A percentile compares a stretch with the other conserved stretches of the same genome.
phyloP scores from a whole-genome alignment of 164 flowering plant species.

The Stephania japonica region DNA sequence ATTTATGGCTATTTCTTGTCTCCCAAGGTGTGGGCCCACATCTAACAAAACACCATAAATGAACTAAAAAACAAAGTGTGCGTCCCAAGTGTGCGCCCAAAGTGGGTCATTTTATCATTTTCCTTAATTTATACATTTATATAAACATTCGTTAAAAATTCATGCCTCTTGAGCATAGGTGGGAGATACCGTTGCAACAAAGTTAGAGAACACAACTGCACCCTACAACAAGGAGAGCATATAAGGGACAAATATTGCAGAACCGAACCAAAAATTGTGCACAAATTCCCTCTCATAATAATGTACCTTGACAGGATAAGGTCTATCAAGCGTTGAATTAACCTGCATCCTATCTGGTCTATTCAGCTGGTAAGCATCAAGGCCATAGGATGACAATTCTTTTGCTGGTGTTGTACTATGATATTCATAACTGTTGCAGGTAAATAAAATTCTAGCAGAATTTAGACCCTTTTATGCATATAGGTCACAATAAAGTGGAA shows the following conservation, averaged over 20 bases:
- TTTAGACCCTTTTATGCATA: slow-evolving; percentile 83
- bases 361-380: slow-evolving; percentile 73
- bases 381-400: slow-evolving; percentile 87
- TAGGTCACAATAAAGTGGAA: slow-evolving; percentile 93
- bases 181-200: slow-evolving; percentile 96
- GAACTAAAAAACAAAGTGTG: too few relatives aligned
- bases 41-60: too few relatives aligned
- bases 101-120: too few relatives aligned
- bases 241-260: not conserved
- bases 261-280: not conserved
- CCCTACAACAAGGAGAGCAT: slow-evolving; percentile 44
- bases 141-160: not conserved
- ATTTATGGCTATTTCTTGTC: too few relatives aligned
- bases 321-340: slow-evolving; percentile 55
- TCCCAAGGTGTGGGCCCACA: too few relatives aligned
- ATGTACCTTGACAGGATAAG: slow-evolving; percentile 81
- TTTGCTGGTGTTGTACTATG: slow-evolving; percentile 86
- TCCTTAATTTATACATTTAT: too few relatives aligned
- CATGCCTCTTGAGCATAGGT: slow-evolving; percentile 91
- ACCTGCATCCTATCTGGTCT: slow-evolving; percentile 99
- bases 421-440: slow-evolving; percentile 97
- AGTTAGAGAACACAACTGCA: slow-evolving; percentile 91
- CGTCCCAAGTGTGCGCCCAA: too few relatives aligned
- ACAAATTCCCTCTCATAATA: not conserved
- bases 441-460: slow-evolving; percentile 91